Evolutionary conservation across 768 basidiomycete species (phyloP), one percentile per base, ranked within the genome.

Genomic region (Termitomyces sp.): DNA sequence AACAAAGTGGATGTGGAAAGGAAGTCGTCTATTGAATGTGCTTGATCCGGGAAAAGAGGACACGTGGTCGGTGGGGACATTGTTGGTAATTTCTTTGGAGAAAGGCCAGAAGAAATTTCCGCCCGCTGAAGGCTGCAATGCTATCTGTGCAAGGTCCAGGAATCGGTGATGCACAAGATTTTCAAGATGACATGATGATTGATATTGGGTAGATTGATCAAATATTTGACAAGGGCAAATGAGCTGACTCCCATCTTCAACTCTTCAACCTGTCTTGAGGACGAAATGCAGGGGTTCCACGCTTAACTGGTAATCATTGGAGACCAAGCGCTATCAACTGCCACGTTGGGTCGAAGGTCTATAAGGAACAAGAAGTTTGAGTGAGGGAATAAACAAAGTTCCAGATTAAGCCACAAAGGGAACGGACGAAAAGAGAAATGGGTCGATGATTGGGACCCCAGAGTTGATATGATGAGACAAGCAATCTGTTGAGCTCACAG

Each of bases 321-420:
- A 26, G 26, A n/a, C n/a, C 18, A 18, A 40, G 24, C 40, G 12
- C 20, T 26, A 51, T 38, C 24, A 44, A 7, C 35, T 24, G 9
- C 12, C n/a, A 22, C 20, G 43, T 18, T 22, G 42, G 28, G 6
- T 33, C 42, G 44, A 54, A 45, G 32, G 30, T 54, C 53, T 30
- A 54, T 54, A 14, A 45, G 44, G 72, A 53, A 72, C 72, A 6
- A 55, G 53, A 44, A 28, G 36, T 22, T 46, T n/a, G 24, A 32
- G 51, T 33, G 16, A 33, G 42, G 53, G 53, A 36, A 63, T 43
- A 63, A 63, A 61, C 62, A 58, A 63, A 56, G 57, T 58, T 18
- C 62, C 60, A 24, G 56, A 63, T 61, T 52, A 6, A 54, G 43
- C 44, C 18, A 63, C 51, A 63, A 26, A 63, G 26, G 62, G 50